These are phyloP conservation scores for Trichoderma simmonsii DNA, from an alignment of 2,329 filamentous ascomycete genomes.

Conservation along the genomic window DNA sequence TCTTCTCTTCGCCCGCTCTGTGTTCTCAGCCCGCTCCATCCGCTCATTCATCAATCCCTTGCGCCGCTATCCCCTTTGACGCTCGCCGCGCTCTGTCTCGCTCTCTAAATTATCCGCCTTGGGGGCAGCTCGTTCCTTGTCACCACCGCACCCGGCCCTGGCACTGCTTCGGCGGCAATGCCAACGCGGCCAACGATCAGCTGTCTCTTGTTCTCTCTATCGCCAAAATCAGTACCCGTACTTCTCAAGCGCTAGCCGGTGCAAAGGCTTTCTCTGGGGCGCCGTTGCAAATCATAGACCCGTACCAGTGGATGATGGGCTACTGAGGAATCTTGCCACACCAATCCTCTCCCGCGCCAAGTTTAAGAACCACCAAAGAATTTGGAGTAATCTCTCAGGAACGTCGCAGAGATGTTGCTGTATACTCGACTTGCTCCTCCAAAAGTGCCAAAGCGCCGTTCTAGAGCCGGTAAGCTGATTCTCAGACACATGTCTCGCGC, in stretches of 20 bases:
- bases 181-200: background rate
- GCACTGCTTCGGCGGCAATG: background rate
- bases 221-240: background rate
- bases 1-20: background rate
- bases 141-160: background rate
- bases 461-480: slow-evolving; percentile 52
- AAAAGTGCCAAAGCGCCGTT: slow-evolving; percentile 58
- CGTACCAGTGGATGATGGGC: slow-evolving; percentile 3
- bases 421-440: slow-evolving; percentile 56
- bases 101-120: background rate
- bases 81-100: background rate
- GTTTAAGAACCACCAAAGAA: background rate
- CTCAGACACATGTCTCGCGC: background rate
- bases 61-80: background rate
- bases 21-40: background rate
- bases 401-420: slow-evolving; percentile 46
- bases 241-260: background rate
- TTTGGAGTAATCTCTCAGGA: background rate
- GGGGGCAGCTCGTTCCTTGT: background rate
- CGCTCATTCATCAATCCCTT: background rate
- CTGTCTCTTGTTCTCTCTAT: slow-evolving; percentile 20
- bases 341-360: background rate
- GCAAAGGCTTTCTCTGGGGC: background rate
- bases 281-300: background rate
- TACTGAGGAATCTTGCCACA: background rate